A percentile compares a stretch with the other conserved stretches of the same genome.
These are phyloP conservation scores for Zymoseptoria tritici DNA, from an alignment of 2,329 filamentous ascomycete genomes.

Conservation along the genomic window DNA sequence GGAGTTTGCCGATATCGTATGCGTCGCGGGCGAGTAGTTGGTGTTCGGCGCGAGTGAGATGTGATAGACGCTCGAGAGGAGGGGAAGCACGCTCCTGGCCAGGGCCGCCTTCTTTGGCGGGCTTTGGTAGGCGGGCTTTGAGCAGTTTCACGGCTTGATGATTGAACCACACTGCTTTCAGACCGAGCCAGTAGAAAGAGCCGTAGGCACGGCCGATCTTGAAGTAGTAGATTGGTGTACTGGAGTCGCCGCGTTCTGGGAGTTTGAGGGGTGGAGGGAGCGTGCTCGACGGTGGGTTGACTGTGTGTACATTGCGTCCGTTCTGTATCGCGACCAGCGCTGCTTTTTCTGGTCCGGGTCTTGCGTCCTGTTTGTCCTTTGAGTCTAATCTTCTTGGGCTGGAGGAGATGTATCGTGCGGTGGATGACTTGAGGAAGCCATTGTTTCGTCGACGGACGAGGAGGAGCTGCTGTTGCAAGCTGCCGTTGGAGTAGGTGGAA, in stretches of 20 bases:
- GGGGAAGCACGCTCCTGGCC: not conserved
- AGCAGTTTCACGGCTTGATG: constrained; percentile 39
- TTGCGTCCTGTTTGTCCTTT: constrained; percentile 6
- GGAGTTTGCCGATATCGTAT: constrained; percentile 69
- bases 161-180: constrained; percentile 68
- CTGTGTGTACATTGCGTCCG: constrained; percentile 37
- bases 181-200: constrained; percentile 78
- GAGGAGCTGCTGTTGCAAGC: constrained; percentile 1
- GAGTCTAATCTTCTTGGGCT: not conserved
- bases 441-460: not conserved
- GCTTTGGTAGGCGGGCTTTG: constrained; percentile 39
- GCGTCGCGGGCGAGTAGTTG: constrained; percentile 61
- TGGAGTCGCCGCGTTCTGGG: constrained; percentile 47
- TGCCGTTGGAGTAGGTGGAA: constrained; percentile 6
- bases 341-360: constrained; percentile 12
- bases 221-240: constrained; percentile 49
- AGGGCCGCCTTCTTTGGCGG: constrained; percentile 4
- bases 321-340: constrained; percentile 25
- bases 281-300: constrained; percentile 69
- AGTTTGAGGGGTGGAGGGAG: constrained; percentile 62
- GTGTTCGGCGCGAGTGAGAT: constrained; percentile 58
- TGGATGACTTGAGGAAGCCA: not conserved
- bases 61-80: constrained; percentile 3
- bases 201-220: constrained; percentile 66
- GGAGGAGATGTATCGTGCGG: constrained; percentile 3